Percentiles rank a stretch among this genome's conserved stretches.
phyloP scores from a whole-genome alignment of 768 basidiomycete species.

The Mycena haematopus region DNA sequence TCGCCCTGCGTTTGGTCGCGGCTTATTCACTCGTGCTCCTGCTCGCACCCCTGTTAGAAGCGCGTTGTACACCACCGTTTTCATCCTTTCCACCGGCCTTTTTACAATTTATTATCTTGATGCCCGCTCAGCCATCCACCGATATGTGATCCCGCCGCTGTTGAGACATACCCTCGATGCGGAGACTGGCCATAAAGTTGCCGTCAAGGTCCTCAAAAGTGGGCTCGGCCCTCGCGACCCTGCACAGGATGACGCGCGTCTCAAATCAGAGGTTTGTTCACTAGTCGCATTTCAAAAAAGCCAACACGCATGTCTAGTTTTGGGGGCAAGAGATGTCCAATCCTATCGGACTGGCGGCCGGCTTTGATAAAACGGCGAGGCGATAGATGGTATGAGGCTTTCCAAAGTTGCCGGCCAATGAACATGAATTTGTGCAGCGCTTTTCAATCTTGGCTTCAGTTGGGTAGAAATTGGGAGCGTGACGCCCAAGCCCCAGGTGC shows the following conservation, averaged over 20 bases:
- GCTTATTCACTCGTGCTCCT: slow-evolving; percentile 32
- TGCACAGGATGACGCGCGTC: slow-evolving; percentile 66
- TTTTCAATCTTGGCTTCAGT: slow-evolving; percentile 94
- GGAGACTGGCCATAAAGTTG: slow-evolving; percentile 85
- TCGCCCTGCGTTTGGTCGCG: slow-evolving; percentile 27
- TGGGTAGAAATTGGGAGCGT: slow-evolving; percentile 99
- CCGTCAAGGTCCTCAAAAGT: slow-evolving; percentile 76
- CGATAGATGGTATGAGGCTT: slow-evolving; percentile 76
- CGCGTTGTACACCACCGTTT: slow-evolving; percentile 59
- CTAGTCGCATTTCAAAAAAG: not conserved
- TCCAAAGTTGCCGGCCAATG: not conserved
- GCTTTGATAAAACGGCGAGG: slow-evolving; percentile 98
- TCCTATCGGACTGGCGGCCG: slow-evolving; percentile 93
- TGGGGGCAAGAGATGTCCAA: slow-evolving; percentile 81
- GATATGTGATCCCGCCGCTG: slow-evolving; percentile 81
- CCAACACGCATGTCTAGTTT: slow-evolving; percentile 53
- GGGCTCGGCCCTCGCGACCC: slow-evolving; percentile 83
- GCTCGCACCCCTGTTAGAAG: slow-evolving; percentile 43
- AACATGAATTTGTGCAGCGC: slow-evolving; percentile 53
- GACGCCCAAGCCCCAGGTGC: slow-evolving; percentile 92
- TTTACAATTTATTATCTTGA: slow-evolving; percentile 88
- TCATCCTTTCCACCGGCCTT: slow-evolving; percentile 65
- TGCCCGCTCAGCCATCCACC: slow-evolving; percentile 85
- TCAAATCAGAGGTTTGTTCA: slow-evolving; percentile 58
- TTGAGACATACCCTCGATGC: slow-evolving; percentile 76